phyloP scores from a whole-genome alignment of 2,329 filamentous ascomycete genomes.

The Elsinoe necatrix region DNA sequence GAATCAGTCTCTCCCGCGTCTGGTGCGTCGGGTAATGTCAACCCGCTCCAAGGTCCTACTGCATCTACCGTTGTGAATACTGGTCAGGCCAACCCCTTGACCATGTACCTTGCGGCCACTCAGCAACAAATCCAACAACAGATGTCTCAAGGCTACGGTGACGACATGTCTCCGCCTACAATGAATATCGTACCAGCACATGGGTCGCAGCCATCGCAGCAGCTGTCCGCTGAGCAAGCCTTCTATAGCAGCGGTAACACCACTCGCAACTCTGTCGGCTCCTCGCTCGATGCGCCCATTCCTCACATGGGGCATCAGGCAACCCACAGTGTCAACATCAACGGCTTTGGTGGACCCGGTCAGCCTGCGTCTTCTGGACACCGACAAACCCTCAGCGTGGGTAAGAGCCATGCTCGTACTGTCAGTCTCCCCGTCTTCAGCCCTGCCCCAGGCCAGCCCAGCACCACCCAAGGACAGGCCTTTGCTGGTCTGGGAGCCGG shows the following conservation, averaged over 20 bases:
- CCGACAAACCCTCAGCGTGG: slow-evolving; percentile 13
- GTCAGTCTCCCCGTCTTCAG: slow-evolving; percentile 76
- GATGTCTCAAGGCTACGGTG: slow-evolving; percentile 37
- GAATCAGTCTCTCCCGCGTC: slow-evolving; percentile 55
- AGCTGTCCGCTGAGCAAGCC: slow-evolving; percentile 66
- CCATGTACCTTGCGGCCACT: slow-evolving; percentile 64
- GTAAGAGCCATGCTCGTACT: slow-evolving; percentile 57
- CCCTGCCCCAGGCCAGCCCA: slow-evolving; percentile 33
- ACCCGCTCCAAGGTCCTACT: slow-evolving; percentile 53
- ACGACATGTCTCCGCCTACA: slow-evolving; percentile 26
- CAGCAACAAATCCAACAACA: slow-evolving; percentile 56
- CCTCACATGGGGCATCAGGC: slow-evolving; percentile 46
- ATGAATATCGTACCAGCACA: slow-evolving; percentile 45
- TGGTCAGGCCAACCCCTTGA: slow-evolving; percentile 75
- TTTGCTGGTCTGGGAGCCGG: slow-evolving; percentile 53
- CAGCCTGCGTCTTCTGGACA: slow-evolving; percentile 25
- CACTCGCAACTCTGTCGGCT: slow-evolving; percentile 36
- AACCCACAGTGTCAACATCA: slow-evolving; percentile 42
- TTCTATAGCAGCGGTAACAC: slow-evolving; percentile 64
- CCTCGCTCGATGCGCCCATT: slow-evolving; percentile 26
- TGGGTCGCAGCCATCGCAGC: slow-evolving; percentile 39
- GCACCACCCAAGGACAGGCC: slow-evolving; percentile 35
- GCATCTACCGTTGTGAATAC: slow-evolving; percentile 70
- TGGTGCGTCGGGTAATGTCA: slow-evolving; percentile 48
- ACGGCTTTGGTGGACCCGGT: slow-evolving; percentile 31